phyloP scores from a whole-genome alignment of 2,329 filamentous ascomycete genomes.

The Cladosporium sp. region DNA sequence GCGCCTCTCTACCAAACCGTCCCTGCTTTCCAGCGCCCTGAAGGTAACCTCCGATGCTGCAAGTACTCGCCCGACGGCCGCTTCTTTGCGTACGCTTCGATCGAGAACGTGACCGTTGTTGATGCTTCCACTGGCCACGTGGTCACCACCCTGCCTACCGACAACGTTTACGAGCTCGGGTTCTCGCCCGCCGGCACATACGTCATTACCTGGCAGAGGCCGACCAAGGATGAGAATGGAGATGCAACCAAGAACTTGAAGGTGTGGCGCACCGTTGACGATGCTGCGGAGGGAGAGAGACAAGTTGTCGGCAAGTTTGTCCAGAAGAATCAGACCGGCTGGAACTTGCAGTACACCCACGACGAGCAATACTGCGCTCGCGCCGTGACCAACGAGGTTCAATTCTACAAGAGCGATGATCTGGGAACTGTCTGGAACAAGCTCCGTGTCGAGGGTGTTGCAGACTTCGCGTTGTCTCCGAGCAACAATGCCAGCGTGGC shows the following conservation, averaged over 20 bases:
- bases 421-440: conserved; percentile 85
- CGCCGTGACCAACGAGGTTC: conserved; percentile 92
- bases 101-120: conserved; percentile 78
- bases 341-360: conserved; percentile 94
- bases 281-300: conserved; percentile 61
- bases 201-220: conserved; percentile 94
- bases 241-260: conserved; percentile 95
- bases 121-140: conserved; percentile 73
- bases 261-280: conserved; percentile 83
- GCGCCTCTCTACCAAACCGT: conserved; percentile 82
- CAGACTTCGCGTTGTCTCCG: conserved; percentile 84
- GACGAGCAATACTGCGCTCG: conserved; percentile 92
- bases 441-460: conserved; percentile 83
- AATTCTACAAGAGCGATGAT: conserved; percentile 89
- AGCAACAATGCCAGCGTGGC: conserved; percentile 81
- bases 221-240: conserved; percentile 85
- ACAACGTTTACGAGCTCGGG: conserved; percentile 87
- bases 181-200: conserved; percentile 92
- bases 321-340: conserved; percentile 90
- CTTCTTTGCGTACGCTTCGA: conserved; percentile 92
- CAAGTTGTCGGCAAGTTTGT: conserved; percentile 80
- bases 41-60: conserved; percentile 92
- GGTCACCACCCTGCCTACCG: conserved; percentile 69
- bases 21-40: conserved; percentile 74
- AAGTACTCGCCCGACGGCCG: conserved; percentile 92